Evolutionary conservation across 2,329 filamentous ascomycete genomes (phyloP), one percentile per base, ranked within the genome.

Genomic region (Hypomyces rosellus): DNA sequence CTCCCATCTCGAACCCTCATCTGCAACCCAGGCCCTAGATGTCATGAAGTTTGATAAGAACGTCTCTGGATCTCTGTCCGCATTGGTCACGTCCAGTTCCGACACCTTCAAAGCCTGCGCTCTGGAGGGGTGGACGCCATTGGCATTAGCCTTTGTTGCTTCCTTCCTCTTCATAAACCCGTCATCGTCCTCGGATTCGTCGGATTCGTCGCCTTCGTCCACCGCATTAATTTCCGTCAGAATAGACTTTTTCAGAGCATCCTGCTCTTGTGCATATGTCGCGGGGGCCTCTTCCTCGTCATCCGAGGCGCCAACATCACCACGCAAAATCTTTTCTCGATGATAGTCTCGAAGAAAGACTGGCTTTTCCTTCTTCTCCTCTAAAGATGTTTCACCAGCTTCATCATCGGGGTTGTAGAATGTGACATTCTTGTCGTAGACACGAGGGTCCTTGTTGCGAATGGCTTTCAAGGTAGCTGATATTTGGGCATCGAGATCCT

Each of bases 1-100:
- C 59, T 91, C 77, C 69, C 88, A 90, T 39, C 79, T 78, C 18
- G 80, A 75, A 39, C 75, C 76, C 47, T 80, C 81, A 9, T 80
- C 78, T 0, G 87, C 82, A 6, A 92, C 80, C 93, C 93, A 99
- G 14, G 91, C 92, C 52, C 91, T 84, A 7, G 91, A 80, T n/a
- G 86, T 81, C 80, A 99, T 82, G 71, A 96, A 99, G 67, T 96
- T 96, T 49, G 89, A 92, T n/a, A 99, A 74, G 66, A 89, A 99
- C 1, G 81, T 86, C 63, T 97, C 92, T 0, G 92, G 93, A 64
- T 99, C 85, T 66, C 89, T 87, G 61, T 96, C 88, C 36, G 93
- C 90, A 52, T 81, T 79, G 44, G 82, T 76, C 40, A 96, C 74
- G 59, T 93, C 86, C 12, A 80, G 61, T 49, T 88, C 75, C 45